Percentiles rank a stretch among this genome's conserved stretches.
Evolutionary conservation across 83 land plant genomes (phyloP).

Genomic region (Picea mariana): DNA sequence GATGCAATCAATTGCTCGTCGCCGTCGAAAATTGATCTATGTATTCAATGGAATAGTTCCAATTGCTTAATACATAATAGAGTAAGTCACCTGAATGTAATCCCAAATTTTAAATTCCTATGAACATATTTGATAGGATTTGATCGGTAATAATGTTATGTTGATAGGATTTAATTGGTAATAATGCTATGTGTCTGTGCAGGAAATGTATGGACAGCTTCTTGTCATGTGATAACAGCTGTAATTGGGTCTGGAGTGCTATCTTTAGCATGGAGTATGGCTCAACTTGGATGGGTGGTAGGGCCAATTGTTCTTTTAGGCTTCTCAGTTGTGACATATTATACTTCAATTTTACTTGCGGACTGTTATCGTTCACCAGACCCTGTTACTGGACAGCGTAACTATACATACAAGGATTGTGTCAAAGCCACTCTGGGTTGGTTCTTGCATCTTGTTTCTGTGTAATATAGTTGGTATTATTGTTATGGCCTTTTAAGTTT

Average conservation of each 20-base stretch:
- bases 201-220: conserved; percentile 81
- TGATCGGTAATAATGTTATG: too few species aligned
- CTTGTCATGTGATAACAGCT: conserved; percentile 81
- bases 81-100: too few species aligned
- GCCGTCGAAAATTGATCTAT: too few species aligned
- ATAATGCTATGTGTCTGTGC: background rate
- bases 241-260: conserved; percentile 85
- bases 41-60: too few species aligned
- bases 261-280: conserved; percentile 84
- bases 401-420: conserved; percentile 73
- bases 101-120: too few species aligned
- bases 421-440: conserved; percentile 67
- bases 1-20: too few species aligned
- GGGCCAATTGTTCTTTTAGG: conserved; percentile 55
- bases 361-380: conserved; percentile 61
- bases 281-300: conserved; percentile 79
- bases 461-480: background rate
- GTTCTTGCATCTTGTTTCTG: background rate
- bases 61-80: too few species aligned
- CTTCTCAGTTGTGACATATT: conserved; percentile 68
- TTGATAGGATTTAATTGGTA: too few species aligned
- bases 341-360: conserved; percentile 71
- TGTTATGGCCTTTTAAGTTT: background rate
- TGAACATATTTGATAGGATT: too few species aligned
- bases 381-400: conserved; percentile 57